A percentile compares a stretch with the other conserved stretches of the same genome.
phyloP scores from a whole-genome alignment of 1,284 basidiomycete genomes.

The Moesziomyces antarcticus region DNA sequence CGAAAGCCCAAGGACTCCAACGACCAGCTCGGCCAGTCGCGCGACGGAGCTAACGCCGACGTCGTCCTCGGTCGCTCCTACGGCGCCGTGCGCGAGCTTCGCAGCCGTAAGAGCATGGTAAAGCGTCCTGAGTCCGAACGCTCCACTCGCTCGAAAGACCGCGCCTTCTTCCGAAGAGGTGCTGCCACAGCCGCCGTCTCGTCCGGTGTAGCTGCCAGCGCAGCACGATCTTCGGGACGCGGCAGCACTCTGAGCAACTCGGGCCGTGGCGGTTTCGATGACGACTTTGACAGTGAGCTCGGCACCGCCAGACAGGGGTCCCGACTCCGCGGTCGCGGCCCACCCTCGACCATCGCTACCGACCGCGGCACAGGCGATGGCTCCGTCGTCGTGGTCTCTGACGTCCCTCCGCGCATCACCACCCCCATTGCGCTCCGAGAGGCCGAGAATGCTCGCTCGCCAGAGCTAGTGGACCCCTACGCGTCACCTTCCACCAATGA shows the following conservation, averaged over 20 bases:
- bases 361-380: slow-evolving; percentile 17
- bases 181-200: slow-evolving; percentile 29
- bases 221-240: slow-evolving; percentile 16
- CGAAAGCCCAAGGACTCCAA: slow-evolving; percentile 20
- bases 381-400: slow-evolving; percentile 5
- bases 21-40: slow-evolving; percentile 1
- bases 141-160: slow-evolving; percentile 12
- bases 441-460: slow-evolving; percentile 46
- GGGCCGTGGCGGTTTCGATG: slow-evolving; percentile 31
- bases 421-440: slow-evolving; percentile 43
- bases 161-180: slow-evolving; percentile 18
- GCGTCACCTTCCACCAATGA: slow-evolving; percentile 6
- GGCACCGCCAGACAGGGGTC: slow-evolving; percentile 19
- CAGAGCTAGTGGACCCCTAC: slow-evolving; percentile 42
- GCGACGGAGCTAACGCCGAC: slow-evolving; percentile 36
- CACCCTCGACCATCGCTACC: slow-evolving; percentile 30
- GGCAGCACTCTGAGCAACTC: slow-evolving; percentile 29
- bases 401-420: slow-evolving; percentile 24
- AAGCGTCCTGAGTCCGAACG: slow-evolving; percentile 12
- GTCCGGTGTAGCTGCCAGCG: slow-evolving; percentile 19
- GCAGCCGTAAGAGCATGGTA: slow-evolving; percentile 42
- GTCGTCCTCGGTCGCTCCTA: slow-evolving; percentile 46
- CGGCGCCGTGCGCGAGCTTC: slow-evolving; percentile 44
- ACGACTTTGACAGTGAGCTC: slow-evolving; percentile 44
- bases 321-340: slow-evolving; percentile 17